Conservation (phyloP, 805 yeast species). For the Saitoella complicata region DNA sequence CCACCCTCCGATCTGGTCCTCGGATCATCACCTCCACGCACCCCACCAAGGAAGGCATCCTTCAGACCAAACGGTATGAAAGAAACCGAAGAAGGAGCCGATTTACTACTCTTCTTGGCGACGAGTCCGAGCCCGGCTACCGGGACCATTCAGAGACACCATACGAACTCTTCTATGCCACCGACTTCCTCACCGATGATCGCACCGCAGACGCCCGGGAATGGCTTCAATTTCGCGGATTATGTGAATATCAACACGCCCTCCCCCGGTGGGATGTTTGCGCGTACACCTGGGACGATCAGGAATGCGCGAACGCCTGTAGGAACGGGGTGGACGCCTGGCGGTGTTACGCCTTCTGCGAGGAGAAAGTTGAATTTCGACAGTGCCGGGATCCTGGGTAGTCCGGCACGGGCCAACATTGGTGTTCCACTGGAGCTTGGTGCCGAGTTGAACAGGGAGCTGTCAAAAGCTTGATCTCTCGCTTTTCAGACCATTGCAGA, state of each 20-base stretch:
- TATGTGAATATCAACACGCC: conserved; percentile 45
- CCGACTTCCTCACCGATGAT: conserved; percentile 17
- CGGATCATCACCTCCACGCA: conserved; percentile 8
- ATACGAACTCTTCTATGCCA: background rate
- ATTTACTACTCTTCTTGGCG: conserved; percentile 61
- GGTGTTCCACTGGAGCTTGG: background rate
- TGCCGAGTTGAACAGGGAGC: background rate
- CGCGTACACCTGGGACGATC: background rate
- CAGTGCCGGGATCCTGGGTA: background rate
- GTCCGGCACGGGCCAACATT: background rate
- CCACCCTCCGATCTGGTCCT: background rate
- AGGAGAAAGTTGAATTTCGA: background rate
- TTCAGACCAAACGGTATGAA: background rate
- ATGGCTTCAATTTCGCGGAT: conserved; percentile 59
- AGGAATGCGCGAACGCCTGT: background rate
- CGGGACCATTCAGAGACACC: conserved; percentile 3
- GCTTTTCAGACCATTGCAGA: too few species aligned
- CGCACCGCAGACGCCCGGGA: conserved; percentile 23
- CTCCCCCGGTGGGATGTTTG: conserved; percentile 13
- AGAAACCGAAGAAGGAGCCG: conserved; percentile 53
- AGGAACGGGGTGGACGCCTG: too few species aligned
- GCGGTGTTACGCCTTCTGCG: background rate
- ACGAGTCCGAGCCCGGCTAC: conserved; percentile 61
- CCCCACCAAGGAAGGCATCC: conserved; percentile 7
- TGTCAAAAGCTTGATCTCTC: background rate